phyloP scores from a whole-genome alignment of 352 stramenopile genomes.

The Phytophthora pisi region DNA sequence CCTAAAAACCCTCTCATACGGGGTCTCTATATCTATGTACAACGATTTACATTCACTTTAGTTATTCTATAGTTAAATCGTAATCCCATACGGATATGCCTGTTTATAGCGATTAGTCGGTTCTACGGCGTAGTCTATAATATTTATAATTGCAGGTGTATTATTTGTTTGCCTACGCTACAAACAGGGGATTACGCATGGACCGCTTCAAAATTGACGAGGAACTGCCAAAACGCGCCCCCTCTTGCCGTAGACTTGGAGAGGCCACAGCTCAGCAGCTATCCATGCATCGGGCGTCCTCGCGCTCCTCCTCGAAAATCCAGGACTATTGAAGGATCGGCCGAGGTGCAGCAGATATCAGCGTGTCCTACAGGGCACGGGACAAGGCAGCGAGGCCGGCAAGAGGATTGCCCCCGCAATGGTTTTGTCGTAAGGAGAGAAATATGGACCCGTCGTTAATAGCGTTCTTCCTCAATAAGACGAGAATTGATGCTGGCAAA shows the following conservation, averaged over 20 bases:
- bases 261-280: background rate
- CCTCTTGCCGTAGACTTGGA: background rate
- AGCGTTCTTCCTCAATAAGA: background rate
- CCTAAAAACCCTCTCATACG: background rate
- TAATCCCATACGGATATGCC: background rate
- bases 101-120: slow-evolving; percentile 4
- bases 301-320: background rate
- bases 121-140: background rate
- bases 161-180: background rate
- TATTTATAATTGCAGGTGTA: background rate
- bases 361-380: background rate
- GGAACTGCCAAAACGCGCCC: background rate
- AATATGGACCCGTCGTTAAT: too few species aligned
- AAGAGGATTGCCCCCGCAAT: background rate
- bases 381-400: background rate
- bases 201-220: background rate
- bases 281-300: background rate
- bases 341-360: background rate
- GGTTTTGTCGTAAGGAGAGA: background rate
- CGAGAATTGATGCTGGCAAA: background rate
- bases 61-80: too few species aligned
- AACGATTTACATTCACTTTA: background rate
- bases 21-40: background rate
- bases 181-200: background rate
- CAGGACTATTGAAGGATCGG: background rate